Percentiles rank a stretch among this genome's conserved stretches.
Evolutionary conservation across 1,284 basidiomycete species (phyloP).

Genomic region (Exobasidium cylindrosporum): DNA sequence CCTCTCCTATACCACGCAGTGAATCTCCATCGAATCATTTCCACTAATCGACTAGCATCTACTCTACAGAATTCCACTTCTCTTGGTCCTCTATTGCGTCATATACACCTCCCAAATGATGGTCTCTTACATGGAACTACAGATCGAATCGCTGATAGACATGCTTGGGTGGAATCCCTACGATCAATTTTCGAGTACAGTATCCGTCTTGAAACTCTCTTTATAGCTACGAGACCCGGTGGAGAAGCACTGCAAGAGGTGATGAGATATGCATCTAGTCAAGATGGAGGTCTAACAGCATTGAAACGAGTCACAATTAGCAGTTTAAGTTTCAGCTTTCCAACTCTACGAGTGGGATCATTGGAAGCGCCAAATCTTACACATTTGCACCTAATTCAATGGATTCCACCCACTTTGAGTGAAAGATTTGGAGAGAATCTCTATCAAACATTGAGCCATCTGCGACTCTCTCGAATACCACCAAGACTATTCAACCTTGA

Average conservation of each 20-base stretch:
- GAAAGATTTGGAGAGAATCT: not conserved
- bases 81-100: not conserved
- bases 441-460: not conserved
- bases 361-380: slow-evolving; percentile 2
- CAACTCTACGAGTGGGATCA: not conserved
- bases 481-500: not conserved
- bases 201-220: not conserved
- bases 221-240: slow-evolving; percentile 1
- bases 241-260: slow-evolving; percentile 1
- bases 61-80: not conserved
- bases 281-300: not conserved
- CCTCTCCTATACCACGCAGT: not conserved
- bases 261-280: not conserved
- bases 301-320: slow-evolving; percentile 1
- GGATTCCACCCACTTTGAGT: not conserved
- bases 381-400: slow-evolving; percentile 3
- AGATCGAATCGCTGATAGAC: not conserved
- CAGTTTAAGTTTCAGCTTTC: slow-evolving; percentile 5
- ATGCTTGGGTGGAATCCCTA: not conserved
- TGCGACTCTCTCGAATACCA: not conserved
- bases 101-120: slow-evolving; percentile 4
- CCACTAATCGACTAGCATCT: not conserved
- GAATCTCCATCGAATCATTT: not conserved
- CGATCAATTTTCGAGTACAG: not conserved
- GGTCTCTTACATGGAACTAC: not conserved